phyloP scores from a whole-genome alignment of 2,329 filamentous ascomycete genomes.

The Escovopsis sp. region DNA sequence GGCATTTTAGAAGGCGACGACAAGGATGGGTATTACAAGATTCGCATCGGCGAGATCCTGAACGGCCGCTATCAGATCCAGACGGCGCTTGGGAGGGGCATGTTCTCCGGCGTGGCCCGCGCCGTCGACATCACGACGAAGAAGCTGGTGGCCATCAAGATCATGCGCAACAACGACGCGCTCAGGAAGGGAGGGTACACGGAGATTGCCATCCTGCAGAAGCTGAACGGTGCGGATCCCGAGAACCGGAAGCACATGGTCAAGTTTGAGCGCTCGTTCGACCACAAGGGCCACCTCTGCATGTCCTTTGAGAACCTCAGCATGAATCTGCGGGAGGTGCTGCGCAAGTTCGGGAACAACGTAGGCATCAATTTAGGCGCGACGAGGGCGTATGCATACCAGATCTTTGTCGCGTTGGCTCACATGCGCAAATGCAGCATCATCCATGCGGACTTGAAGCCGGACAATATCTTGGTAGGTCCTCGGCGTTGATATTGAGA shows the following conservation, averaged over 20 bases:
- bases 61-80: slow-evolving; percentile 83
- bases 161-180: slow-evolving; percentile 91
- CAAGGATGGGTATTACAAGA: slow-evolving; percentile 89
- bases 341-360: slow-evolving; percentile 92
- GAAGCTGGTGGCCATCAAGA: slow-evolving; percentile 84
- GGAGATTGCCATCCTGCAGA: slow-evolving; percentile 84
- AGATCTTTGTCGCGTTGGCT: slow-evolving; percentile 81
- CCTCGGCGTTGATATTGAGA: not conserved
- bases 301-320: slow-evolving; percentile 94
- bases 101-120: slow-evolving; percentile 92
- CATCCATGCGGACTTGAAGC: slow-evolving; percentile 90
- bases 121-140: slow-evolving; percentile 64
- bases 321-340: slow-evolving; percentile 81
- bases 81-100: slow-evolving; percentile 76
- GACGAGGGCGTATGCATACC: slow-evolving; percentile 77
- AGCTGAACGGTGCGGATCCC: slow-evolving; percentile 70
- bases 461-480: slow-evolving; percentile 80
- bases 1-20: slow-evolving; percentile 88
- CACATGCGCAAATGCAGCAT: slow-evolving; percentile 87
- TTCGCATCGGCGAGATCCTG: slow-evolving; percentile 80
- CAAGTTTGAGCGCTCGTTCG: slow-evolving; percentile 73
- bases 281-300: slow-evolving; percentile 89
- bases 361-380: slow-evolving; percentile 82
- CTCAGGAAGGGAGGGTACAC: slow-evolving; percentile 85
- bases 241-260: slow-evolving; percentile 88